A percentile compares a stretch with the other conserved stretches of the same genome.
phyloP scores from a whole-genome alignment of 306 rosid species.

The Urtica urens region DNA sequence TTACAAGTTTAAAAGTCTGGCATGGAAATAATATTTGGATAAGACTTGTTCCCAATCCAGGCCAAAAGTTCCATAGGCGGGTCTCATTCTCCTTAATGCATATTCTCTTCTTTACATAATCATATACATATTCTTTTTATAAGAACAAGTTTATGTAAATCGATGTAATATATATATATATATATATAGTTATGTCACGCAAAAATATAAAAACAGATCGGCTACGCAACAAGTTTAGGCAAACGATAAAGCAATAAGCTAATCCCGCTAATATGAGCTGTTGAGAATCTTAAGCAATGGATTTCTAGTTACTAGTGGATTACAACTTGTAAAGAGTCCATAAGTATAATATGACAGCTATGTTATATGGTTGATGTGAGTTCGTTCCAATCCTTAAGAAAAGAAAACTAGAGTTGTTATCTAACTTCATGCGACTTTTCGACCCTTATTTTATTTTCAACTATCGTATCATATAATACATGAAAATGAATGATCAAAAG shows the following conservation, averaged over 20 bases:
- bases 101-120: neutral
- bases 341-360: too few relatives aligned
- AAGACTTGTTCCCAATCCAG: neutral
- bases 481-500: too few relatives aligned
- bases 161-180: neutral
- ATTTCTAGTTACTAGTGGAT: neutral
- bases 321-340: neutral
- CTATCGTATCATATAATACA: too few relatives aligned
- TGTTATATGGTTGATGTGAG: too few relatives aligned
- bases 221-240: conserved; percentile 4
- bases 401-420: too few relatives aligned
- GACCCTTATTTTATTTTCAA: too few relatives aligned
- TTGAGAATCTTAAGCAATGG: conserved; percentile 1
- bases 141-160: too few relatives aligned
- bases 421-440: too few relatives aligned
- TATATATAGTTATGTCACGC: neutral
- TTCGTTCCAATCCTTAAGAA: too few relatives aligned
- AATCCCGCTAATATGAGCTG: too few relatives aligned
- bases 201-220: neutral
- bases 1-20: too few relatives aligned
- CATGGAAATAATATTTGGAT: too few relatives aligned
- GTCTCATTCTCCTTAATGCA: neutral
- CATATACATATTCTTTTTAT: neutral
- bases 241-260: neutral
- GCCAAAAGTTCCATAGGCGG: neutral